Evolutionary conservation across 2,329 filamentous ascomycete species (phyloP).

Genomic region (Botrytis cinerea): DNA sequence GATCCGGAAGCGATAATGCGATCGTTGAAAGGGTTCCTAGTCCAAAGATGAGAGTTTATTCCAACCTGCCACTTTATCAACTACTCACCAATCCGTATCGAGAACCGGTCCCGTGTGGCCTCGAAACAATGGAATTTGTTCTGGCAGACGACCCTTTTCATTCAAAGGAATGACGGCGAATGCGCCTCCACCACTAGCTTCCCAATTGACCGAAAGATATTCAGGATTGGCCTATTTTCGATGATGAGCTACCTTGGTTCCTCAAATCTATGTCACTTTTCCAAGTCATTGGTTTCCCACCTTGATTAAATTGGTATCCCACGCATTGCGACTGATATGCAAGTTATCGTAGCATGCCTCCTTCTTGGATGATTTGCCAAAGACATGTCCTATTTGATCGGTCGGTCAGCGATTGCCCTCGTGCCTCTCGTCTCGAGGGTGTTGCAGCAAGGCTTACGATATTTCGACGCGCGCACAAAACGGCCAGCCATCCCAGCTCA

Average conservation of each 20-base stretch:
- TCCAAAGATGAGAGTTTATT: constrained; percentile 21
- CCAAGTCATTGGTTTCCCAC: constrained; percentile 49
- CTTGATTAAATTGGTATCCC: constrained; percentile 99
- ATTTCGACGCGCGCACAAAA: constrained; percentile 74
- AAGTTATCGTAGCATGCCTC: constrained; percentile 99
- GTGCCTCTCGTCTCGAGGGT: constrained; percentile 29
- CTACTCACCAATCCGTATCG: constrained; percentile 89
- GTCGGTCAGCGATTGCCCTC: constrained; percentile 37
- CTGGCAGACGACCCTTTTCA: constrained; percentile 87
- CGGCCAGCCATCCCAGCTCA: constrained; percentile 61
- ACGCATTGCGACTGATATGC: constrained; percentile 95
- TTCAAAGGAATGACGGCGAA: constrained; percentile 93
- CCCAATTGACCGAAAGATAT: constrained; percentile 98
- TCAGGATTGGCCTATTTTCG: constrained; percentile 79
- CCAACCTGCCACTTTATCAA: not conserved
- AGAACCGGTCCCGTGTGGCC: constrained; percentile 94
- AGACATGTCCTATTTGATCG: constrained; percentile 78
- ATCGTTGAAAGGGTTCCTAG: constrained; percentile 94
- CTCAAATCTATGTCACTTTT: not conserved
- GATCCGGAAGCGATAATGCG: constrained; percentile 88
- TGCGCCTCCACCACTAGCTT: constrained; percentile 90
- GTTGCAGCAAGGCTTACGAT: constrained; percentile 54
- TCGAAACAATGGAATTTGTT: constrained; percentile 90
- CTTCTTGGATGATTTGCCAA: constrained; percentile 92
- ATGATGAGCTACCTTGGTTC: constrained; percentile 32